phyloP scores from a whole-genome alignment of 2,329 filamentous ascomycete genomes.

The Paraphoma sp. region DNA sequence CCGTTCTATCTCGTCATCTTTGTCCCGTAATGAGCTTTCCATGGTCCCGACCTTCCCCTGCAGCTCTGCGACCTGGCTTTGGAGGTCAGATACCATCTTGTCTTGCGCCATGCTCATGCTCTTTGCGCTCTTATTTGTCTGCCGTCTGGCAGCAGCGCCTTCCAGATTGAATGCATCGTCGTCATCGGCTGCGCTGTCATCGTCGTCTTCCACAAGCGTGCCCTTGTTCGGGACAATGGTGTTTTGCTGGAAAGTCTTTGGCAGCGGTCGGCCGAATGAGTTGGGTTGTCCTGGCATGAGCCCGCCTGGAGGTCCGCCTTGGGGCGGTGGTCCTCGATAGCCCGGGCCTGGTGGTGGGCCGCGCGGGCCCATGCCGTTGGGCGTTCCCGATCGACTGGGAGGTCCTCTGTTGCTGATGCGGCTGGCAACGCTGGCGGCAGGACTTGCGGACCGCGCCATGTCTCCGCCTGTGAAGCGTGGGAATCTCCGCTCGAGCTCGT shows the following conservation, averaged over 20 bases:
- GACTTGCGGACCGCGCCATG: slow-evolving; percentile 70
- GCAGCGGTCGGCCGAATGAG: slow-evolving; percentile 76
- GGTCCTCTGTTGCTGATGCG: slow-evolving; percentile 63
- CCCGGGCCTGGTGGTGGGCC: slow-evolving; percentile 42
- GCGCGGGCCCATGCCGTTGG: slow-evolving; percentile 62
- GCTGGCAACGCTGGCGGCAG: slow-evolving; percentile 63
- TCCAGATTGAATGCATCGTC: slow-evolving; percentile 69
- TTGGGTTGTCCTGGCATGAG: slow-evolving; percentile 49
- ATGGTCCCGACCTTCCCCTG: slow-evolving; percentile 75
- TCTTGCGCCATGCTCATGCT: slow-evolving; percentile 44
- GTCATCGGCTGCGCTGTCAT: slow-evolving; percentile 60
- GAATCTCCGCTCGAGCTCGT: slow-evolving; percentile 89
- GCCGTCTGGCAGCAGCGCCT: slow-evolving; percentile 47
- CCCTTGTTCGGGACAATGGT: slow-evolving; percentile 98
- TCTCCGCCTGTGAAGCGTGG: slow-evolving; percentile 78
- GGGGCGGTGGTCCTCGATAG: slow-evolving; percentile 48
- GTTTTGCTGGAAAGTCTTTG: slow-evolving; percentile 92
- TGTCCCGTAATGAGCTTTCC: slow-evolving; percentile 72
- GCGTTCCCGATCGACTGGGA: slow-evolving; percentile 61
- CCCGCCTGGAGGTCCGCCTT: slow-evolving; percentile 52
- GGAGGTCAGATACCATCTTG: slow-evolving; percentile 73
- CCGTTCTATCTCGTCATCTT: slow-evolving; percentile 72
- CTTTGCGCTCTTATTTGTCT: slow-evolving; percentile 53
- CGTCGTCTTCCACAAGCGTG: slow-evolving; percentile 91
- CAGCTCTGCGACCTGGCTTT: slow-evolving; percentile 76